A percentile compares a stretch with the other conserved stretches of the same genome.
phyloP scores from a whole-genome alignment of 1,284 basidiomycete genomes.

The Cutaneotrichosporon cutaneum region DNA sequence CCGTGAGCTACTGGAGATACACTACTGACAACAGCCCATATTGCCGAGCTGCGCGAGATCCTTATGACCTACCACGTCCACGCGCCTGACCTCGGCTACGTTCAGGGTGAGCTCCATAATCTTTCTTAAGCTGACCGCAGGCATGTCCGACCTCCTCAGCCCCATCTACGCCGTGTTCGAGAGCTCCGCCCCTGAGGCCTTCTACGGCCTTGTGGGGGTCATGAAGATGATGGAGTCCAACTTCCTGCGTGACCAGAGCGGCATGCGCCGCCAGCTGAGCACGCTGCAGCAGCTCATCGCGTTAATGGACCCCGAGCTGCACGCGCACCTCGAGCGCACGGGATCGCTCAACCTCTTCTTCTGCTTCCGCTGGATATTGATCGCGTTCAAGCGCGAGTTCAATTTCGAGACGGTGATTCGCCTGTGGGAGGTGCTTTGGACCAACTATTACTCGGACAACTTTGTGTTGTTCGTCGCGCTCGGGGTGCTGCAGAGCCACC shows the following conservation, averaged over 20 bases:
- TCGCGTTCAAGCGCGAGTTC: conserved; percentile 94
- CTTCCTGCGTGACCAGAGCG: conserved; percentile 93
- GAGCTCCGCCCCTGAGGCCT: conserved; percentile 83
- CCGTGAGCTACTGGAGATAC: conserved; percentile 35
- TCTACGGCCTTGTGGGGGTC: conserved; percentile 92
- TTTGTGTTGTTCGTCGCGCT: conserved; percentile 95
- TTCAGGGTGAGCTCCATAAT: conserved; percentile 35
- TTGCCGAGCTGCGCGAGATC: conserved; percentile 57
- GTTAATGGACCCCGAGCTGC: conserved; percentile 91
- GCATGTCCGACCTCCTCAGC: conserved; percentile 95
- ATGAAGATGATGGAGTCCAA: conserved; percentile 97
- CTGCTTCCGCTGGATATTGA: conserved; percentile 80
- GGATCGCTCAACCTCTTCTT: conserved; percentile 95
- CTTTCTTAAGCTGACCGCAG: conserved; percentile 57
- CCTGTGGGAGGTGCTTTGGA: conserved; percentile 95
- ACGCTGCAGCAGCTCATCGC: conserved; percentile 85
- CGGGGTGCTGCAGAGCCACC: conserved; percentile 87
- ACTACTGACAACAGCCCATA: conserved; percentile 36
- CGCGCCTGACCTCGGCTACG: conserved; percentile 73
- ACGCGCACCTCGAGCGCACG: conserved; percentile 81
- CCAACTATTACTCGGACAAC: conserved; percentile 78
- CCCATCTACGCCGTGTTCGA: conserved; percentile 90
- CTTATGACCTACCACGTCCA: conserved; percentile 91
- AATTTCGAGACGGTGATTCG: conserved; percentile 80
- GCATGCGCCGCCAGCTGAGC: conserved; percentile 91